phyloP scores from a whole-genome alignment of 768 basidiomycete species.

The Suillus decipiens region DNA sequence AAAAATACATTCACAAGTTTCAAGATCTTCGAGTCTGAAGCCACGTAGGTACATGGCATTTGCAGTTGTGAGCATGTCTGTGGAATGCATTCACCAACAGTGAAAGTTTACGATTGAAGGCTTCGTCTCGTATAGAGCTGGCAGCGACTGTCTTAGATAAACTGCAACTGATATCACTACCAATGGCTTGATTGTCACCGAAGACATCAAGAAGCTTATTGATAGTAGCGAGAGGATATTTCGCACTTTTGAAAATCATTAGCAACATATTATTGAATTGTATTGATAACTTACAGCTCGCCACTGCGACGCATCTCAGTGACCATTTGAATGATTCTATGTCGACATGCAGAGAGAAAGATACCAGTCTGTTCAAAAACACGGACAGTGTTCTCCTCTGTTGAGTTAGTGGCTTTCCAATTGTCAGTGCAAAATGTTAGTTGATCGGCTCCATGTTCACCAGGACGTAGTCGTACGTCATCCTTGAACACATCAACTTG shows the following conservation, averaged over 20 bases:
- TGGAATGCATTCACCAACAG: too few species aligned
- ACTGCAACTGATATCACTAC: too few species aligned
- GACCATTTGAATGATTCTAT: constrained; percentile 33
- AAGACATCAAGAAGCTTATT: too few species aligned
- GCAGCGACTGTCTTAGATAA: too few species aligned
- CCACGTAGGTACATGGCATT: too few species aligned
- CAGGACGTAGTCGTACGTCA: constrained; percentile 7
- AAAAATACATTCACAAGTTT: too few species aligned
- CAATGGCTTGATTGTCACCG: too few species aligned
- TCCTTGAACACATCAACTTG: constrained; percentile 31
- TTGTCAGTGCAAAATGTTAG: constrained; percentile 27
- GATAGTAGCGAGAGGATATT: too few species aligned
- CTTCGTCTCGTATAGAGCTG: too few species aligned
- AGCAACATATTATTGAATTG: background rate
- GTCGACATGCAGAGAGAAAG: constrained; percentile 37
- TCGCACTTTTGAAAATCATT: background rate
- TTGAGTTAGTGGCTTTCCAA: constrained; percentile 34
- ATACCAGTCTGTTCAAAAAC: constrained; percentile 40
- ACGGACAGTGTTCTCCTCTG: constrained; percentile 34
- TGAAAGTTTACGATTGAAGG: too few species aligned
- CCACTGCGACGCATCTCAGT: constrained; percentile 37
- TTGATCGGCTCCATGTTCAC: background rate
- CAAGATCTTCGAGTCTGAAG: too few species aligned
- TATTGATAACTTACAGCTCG: constrained; percentile 36
- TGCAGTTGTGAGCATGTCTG: too few species aligned